Conservation (phyloP, 2,329 filamentous ascomycete species). For the Neurospora crassa region DNA sequence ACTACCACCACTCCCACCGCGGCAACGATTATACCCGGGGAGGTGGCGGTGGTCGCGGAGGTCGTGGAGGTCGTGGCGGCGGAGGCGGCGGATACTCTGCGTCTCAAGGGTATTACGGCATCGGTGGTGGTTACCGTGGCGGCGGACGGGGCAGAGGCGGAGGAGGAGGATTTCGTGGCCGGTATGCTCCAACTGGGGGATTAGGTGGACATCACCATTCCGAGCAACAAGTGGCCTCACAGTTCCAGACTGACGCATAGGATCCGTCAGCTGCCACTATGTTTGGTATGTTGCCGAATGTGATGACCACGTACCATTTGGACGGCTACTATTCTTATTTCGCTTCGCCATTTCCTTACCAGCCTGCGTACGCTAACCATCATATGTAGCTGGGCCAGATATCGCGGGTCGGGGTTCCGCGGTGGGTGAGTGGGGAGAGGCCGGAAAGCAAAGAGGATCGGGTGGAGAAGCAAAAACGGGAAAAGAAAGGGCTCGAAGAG, state of each 20-base stretch:
- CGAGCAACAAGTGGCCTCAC: not conserved
- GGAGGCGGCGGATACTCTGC: not conserved
- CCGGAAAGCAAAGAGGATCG: not conserved
- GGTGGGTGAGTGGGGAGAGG: not conserved
- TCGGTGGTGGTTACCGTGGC: not conserved
- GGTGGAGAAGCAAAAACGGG: not conserved
- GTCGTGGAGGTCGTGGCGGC: not conserved
- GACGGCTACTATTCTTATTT: not conserved
- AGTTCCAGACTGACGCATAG: slow-evolving; percentile 7
- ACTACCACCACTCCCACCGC: not conserved
- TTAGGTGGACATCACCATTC: not conserved
- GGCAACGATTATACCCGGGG: not conserved
- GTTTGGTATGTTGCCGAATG: slow-evolving; percentile 1
- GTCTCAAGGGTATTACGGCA: not conserved
- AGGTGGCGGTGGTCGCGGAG: not conserved
- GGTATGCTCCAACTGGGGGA: not conserved
- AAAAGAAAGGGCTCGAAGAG: not conserved
- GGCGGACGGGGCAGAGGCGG: not conserved
- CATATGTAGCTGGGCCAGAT: not conserved
- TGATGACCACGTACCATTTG: not conserved
- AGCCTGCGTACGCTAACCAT: not conserved
- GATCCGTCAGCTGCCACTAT: slow-evolving; percentile 4
- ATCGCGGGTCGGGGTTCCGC: not conserved
- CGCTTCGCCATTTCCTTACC: not conserved
- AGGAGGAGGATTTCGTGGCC: slow-evolving; percentile 2